phyloP scores from a whole-genome alignment of 2,329 filamentous ascomycete genomes.

The Alternaria gansuensis region DNA sequence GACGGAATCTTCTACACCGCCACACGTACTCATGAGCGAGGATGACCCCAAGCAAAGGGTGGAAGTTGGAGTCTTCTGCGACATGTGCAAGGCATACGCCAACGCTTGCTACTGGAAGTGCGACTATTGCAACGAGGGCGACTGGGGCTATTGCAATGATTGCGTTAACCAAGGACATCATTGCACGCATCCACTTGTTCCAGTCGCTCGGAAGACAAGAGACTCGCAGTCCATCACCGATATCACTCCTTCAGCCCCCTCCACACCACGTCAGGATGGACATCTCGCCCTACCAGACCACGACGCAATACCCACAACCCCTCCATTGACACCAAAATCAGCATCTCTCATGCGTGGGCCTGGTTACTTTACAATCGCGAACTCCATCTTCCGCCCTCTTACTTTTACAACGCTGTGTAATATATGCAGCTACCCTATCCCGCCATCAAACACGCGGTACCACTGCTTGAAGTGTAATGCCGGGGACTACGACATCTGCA shows the following conservation, averaged over 20 bases:
- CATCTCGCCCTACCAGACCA: conserved; percentile 38
- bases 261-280: conserved; percentile 31
- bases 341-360: conserved; percentile 54
- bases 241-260: conserved; percentile 25
- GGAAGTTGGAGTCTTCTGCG: conserved; percentile 85
- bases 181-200: conserved; percentile 83
- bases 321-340: conserved; percentile 54
- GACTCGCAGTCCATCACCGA: conserved; percentile 20
- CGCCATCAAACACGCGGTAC: conserved; percentile 73
- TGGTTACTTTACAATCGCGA: conserved; percentile 46
- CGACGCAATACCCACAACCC: conserved; percentile 47
- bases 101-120: conserved; percentile 93
- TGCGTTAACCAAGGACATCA: conserved; percentile 85
- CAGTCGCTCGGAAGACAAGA: conserved; percentile 69
- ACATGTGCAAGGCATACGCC: conserved; percentile 74
- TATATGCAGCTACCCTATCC: conserved; percentile 76
- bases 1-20: conserved; percentile 32
- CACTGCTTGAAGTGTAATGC: conserved; percentile 81
- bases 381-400: conserved; percentile 68
- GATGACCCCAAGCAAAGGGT: conserved; percentile 74
- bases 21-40: conserved; percentile 59
- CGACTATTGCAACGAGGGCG: conserved; percentile 84
- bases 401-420: conserved; percentile 81
- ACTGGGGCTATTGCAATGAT: conserved; percentile 91
- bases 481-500: conserved; percentile 90